A percentile compares a stretch with the other conserved stretches of the same genome.
Evolutionary conservation across 495 filamentous ascomycete species (phyloP).

Genomic region (Parathielavia appendiculata): DNA sequence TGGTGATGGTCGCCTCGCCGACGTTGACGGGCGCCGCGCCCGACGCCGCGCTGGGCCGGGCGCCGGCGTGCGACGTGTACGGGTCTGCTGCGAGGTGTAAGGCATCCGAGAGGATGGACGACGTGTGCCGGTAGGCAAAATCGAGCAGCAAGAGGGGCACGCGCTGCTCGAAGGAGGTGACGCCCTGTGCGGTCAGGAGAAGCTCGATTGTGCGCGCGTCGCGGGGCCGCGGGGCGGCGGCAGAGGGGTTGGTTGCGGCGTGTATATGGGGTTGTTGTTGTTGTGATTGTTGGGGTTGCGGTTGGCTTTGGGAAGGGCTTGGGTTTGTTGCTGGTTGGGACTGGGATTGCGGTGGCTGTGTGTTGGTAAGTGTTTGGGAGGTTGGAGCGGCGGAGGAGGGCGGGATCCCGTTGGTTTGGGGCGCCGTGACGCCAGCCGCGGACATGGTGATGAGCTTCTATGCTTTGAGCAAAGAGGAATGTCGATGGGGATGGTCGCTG

Average conservation of each 20-base stretch:
- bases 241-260: conserved; percentile 34
- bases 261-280: conserved; percentile 6
- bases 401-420: conserved; percentile 42
- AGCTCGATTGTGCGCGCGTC: conserved; percentile 90
- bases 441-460: conserved; percentile 10
- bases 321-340: conserved; percentile 12
- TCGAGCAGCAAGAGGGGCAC: conserved; percentile 93
- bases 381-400: conserved; percentile 28
- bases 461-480: not conserved
- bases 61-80: conserved; percentile 51
- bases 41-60: conserved; percentile 40
- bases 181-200: conserved; percentile 79
- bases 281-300: conserved; percentile 25
- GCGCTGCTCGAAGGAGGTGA: conserved; percentile 85
- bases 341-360: conserved; percentile 36
- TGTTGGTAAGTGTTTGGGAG: conserved; percentile 32
- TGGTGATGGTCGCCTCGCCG: conserved; percentile 41
- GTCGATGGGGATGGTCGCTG: conserved; percentile 1
- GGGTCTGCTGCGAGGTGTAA: conserved; percentile 59
- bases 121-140: conserved; percentile 84
- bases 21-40: conserved; percentile 45
- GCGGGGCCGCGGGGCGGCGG: conserved; percentile 69
- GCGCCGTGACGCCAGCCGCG: conserved; percentile 22
- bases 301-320: conserved; percentile 34
- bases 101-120: conserved; percentile 60